A percentile compares a stretch with the other conserved stretches of the same genome.
phyloP scores from a whole-genome alignment of 768 basidiomycete genomes.

The Leccinum disarticulatum region DNA sequence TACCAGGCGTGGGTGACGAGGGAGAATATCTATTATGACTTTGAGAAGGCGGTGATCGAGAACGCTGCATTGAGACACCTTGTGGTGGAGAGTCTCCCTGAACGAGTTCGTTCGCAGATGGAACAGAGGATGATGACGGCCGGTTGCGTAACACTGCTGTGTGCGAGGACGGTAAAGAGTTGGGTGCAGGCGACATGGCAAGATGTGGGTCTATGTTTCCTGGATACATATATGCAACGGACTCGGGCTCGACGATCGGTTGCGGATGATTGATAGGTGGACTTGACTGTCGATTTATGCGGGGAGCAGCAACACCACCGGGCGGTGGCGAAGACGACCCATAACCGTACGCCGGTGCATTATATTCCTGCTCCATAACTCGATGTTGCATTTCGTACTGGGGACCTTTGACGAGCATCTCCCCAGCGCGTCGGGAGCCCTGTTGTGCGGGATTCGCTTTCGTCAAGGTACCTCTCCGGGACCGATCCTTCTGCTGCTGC shows the following conservation, averaged over 20 bases:
- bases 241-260: constrained; percentile 31
- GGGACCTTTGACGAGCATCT: constrained; percentile 84
- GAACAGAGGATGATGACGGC: constrained; percentile 35
- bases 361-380: constrained; percentile 88
- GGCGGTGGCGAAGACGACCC: constrained; percentile 26
- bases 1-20: constrained; percentile 24
- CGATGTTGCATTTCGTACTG: constrained; percentile 95
- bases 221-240: constrained; percentile 21
- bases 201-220: constrained; percentile 40
- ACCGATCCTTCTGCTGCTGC: constrained; percentile 41
- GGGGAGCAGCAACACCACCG: constrained; percentile 19
- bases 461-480: constrained; percentile 58
- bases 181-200: constrained; percentile 46
- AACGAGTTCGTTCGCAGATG: constrained; percentile 25
- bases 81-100: constrained; percentile 25
- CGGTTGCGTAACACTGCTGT: constrained; percentile 23
- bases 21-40: constrained; percentile 39
- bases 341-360: constrained; percentile 35
- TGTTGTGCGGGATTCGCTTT: constrained; percentile 54
- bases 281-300: constrained; percentile 27
- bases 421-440: constrained; percentile 63
- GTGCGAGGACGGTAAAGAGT: constrained; percentile 24
- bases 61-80: constrained; percentile 38
- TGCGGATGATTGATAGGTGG: constrained; percentile 31
- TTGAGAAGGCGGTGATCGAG: constrained; percentile 55